Conservation (phyloP, 768 basidiomycete species). For the Suillus lakei region DNA sequence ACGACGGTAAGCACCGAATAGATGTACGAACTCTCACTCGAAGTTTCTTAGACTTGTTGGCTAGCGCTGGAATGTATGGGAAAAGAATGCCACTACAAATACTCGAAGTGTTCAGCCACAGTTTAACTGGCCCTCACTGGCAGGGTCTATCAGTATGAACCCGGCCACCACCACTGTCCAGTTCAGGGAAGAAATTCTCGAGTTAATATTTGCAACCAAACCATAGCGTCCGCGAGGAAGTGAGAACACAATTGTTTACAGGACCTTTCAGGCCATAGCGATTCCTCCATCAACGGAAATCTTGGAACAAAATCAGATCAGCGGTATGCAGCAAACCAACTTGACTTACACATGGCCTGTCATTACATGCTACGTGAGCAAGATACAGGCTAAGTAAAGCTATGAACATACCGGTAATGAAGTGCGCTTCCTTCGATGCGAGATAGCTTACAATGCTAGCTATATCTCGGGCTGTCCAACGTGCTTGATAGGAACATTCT, state of each 20-base stretch:
- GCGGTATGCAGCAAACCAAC: background rate
- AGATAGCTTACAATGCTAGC: constrained; percentile 39
- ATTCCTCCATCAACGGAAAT: constrained; percentile 17
- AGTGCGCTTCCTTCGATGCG: no score
- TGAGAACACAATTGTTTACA: no score
- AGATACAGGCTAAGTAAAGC: background rate
- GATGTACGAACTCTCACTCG: background rate
- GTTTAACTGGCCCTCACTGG: no score
- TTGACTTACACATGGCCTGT: constrained; percentile 18
- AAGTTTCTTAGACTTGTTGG: background rate
- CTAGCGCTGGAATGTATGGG: background rate
- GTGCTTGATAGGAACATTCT: constrained; percentile 18
- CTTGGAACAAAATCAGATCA: background rate
- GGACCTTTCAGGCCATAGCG: constrained; percentile 4
- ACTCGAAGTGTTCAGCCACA: no score
- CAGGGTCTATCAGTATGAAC: no score
- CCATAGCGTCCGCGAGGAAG: no score
- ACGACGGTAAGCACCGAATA: background rate
- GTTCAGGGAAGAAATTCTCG: no score
- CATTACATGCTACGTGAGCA: background rate
- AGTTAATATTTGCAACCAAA: no score
- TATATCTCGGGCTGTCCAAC: constrained; percentile 32
- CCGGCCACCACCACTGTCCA: no score
- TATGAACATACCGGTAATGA: constrained; percentile 35
- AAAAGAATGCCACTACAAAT: no score